Base-by-base conservation (phyloP, 2,329 filamentous ascomycete species). In the Penicillium psychrosexuale region DNA sequence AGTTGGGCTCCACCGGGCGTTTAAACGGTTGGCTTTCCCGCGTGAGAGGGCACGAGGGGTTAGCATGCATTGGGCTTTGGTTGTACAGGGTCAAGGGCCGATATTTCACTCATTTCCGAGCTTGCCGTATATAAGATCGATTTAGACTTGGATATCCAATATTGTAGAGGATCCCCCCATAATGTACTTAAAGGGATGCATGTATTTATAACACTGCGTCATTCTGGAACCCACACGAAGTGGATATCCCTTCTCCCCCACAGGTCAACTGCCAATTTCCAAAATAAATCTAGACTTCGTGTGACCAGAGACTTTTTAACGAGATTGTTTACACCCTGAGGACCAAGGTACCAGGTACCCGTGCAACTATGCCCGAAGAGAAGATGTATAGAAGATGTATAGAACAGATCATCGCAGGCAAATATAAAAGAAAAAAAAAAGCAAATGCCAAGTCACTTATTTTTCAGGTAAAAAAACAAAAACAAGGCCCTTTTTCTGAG, bases 341-440 rank as follows among this genome's bases (percentile, higher is more conserved):
- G 36, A 9, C 28, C 55, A 62, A 61, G 53, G 57, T 60, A 57
- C 52, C 61, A 62, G 61, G 56, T 56, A 63, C 60, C 47, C 33
- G 55, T 58, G 51, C 44, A 38, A 57, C 58, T 42, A 33, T 42
- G 3, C 15, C 24, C 5, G 12, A 33, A 15, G 11, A 24, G 13
- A 27, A 5, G 3, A n/a, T 7, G 8, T 40, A 24, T 40, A 27
- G 38, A 24, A 39, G 13, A 11, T n/a, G 5, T n/a, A 24, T 27
- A 27, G 8, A 34, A 9, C 27, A 33, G 7, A 30, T 7, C 13
- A 19, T 27, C 24, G 0, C 22, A 19, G 19, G 19, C 22, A 5
- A 12, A 31, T 31, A 28, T 6, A 24, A 15, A 17, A 11, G 8
- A 36, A 44, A 43, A 22, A 19, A 12, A 31, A 28, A 40, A 51